These are phyloP conservation scores for Microbotryum intermedium DNA, from an alignment of 1,284 basidiomycete genomes.

Conservation along the genomic window DNA sequence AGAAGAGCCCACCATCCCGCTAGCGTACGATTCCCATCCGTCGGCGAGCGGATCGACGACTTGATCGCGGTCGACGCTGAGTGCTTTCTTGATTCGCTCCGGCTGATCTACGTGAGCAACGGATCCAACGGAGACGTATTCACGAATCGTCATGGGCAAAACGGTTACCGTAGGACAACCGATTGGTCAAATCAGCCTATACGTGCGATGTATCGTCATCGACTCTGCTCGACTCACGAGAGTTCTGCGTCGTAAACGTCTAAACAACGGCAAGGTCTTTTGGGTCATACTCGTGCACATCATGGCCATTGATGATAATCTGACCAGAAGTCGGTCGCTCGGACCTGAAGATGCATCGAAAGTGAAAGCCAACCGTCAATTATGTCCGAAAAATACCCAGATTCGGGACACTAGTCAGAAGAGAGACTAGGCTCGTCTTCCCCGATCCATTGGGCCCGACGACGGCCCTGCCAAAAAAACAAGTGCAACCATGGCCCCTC, in stretches of 20 bases:
- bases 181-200: not conserved
- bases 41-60: not conserved
- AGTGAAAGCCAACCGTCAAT: too few species aligned
- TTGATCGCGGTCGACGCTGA: not conserved
- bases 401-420: not conserved
- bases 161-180: not conserved
- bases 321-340: not conserved
- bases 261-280: not conserved
- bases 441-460: constrained; percentile 12
- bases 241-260: constrained; percentile 1
- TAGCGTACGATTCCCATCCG: not conserved
- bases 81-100: not conserved
- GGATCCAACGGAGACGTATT: constrained; percentile 3
- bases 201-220: not conserved
- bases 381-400: too few species aligned
- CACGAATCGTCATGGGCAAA: constrained; percentile 1
- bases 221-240: not conserved
- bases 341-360: not conserved
- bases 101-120: not conserved
- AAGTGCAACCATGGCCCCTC: too few species aligned
- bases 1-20: not conserved
- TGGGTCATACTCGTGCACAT: not conserved
- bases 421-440: constrained; percentile 3
- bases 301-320: not conserved
- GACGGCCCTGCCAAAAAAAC: not conserved